These are phyloP conservation scores for Dendrocalamus latiflorus DNA, from an alignment of 202 grass and related monocot genomes.

Conservation along the genomic window DNA sequence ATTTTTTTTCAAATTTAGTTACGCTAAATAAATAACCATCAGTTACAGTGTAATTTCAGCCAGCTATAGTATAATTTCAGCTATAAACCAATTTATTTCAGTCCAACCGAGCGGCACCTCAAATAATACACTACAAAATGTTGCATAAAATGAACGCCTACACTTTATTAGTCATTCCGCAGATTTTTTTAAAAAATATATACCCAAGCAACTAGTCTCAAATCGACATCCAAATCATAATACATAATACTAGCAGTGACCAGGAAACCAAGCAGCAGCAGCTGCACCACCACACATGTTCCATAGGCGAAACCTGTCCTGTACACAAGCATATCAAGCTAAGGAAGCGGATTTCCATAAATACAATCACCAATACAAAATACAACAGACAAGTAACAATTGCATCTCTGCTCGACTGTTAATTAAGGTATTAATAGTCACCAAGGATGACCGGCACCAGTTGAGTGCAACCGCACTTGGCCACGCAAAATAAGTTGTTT, in stretches of 20 bases:
- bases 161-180: neutral
- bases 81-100: no score
- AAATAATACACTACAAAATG: neutral
- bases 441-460: neutral
- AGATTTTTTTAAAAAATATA: neutral
- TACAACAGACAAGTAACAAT: neutral
- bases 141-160: neutral
- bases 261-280: neutral
- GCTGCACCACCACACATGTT: neutral
- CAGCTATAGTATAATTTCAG: no score
- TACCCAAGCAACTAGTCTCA: neutral
- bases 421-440: no score
- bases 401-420: neutral
- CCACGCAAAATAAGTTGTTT: neutral
- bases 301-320: neutral
- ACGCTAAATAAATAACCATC: no score
- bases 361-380: neutral
- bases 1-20: no score
- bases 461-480: neutral
- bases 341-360: neutral
- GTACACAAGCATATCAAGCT: slow-evolving; percentile 6
- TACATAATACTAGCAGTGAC: neutral
- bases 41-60: no score
- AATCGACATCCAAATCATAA: neutral
- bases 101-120: no score